Conservation (phyloP, 306 rosid genomes). For the Neltuma alba region DNA sequence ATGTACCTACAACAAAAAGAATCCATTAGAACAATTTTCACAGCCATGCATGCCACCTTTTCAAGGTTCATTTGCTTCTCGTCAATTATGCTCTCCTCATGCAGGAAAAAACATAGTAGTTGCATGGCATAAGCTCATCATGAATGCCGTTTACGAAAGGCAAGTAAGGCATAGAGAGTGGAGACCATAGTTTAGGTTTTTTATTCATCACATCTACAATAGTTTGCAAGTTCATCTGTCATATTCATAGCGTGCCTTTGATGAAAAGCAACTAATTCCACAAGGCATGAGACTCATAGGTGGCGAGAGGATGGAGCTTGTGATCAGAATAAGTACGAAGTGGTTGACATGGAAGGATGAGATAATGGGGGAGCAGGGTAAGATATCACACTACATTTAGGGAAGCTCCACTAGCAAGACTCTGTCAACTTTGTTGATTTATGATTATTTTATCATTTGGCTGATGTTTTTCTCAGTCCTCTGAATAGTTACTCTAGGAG, state of each 20-base stretch:
- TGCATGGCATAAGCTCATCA: constrained; percentile 27
- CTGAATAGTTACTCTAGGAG: neutral
- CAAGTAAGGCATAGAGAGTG: neutral
- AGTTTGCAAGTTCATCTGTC: neutral
- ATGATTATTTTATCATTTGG: neutral
- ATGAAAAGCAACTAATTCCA: neutral
- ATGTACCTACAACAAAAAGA: constrained; percentile 58
- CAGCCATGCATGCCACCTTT: constrained; percentile 10
- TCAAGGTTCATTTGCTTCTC: constrained; percentile 2
- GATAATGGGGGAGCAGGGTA: neutral
- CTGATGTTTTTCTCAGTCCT: neutral
- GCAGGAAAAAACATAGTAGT: neutral
- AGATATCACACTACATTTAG: neutral
- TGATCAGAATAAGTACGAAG: neutral
- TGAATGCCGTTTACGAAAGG: constrained; percentile 1
- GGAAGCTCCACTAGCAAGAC: neutral
- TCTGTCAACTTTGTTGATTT: neutral
- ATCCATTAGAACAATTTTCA: constrained; percentile 17
- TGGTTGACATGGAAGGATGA: neutral
- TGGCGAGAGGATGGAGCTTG: neutral
- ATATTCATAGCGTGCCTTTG: constrained; percentile 7
- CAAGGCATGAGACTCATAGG: neutral
- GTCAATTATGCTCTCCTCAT: constrained; percentile 19
- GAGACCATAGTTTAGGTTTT: too few relatives aligned
- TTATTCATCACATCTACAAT: neutral